A percentile compares a stretch with the other conserved stretches of the same genome.
These are phyloP conservation scores for Candida glaebosa DNA, from an alignment of 805 yeast species.

Conservation along the genomic window DNA sequence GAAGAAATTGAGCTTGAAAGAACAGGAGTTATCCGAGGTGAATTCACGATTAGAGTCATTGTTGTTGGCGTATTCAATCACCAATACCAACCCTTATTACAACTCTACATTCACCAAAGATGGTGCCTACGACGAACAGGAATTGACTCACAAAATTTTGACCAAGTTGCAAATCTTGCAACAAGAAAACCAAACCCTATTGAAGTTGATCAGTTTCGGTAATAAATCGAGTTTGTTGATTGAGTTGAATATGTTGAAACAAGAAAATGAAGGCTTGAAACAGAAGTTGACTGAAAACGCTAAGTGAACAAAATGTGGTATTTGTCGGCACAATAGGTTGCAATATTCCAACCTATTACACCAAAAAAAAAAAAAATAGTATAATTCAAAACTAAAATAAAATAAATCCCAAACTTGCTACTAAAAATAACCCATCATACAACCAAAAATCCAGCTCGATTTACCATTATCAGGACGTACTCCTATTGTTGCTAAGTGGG, in stretches of 20 bases:
- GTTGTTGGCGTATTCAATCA: conserved; percentile 26
- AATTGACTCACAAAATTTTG: conserved; percentile 69
- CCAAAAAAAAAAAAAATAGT: no score
- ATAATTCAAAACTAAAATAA: no score
- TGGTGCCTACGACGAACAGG: conserved; percentile 72
- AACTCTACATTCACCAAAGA: conserved; percentile 29
- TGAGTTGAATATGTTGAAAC: conserved; percentile 56
- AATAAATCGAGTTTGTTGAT: conserved; percentile 67
- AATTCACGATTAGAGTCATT: conserved; percentile 62
- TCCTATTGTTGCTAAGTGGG: no score
- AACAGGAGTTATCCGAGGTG: conserved; percentile 56
- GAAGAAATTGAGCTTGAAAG: conserved; percentile 42
- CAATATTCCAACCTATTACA: no score
- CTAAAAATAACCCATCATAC: no score
- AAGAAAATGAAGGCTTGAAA: conserved; percentile 13
- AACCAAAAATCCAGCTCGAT: no score
- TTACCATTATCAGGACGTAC: no score
- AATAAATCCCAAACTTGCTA: no score
- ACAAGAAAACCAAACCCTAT: conserved; percentile 66
- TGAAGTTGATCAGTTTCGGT: conserved; percentile 72
- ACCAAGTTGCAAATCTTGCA: conserved; percentile 57
- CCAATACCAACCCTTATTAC: conserved; percentile 13
- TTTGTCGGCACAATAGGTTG: no score
- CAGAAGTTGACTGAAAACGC: conserved; percentile 9
- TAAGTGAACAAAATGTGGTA: conserved; percentile 2